phyloP scores from a whole-genome alignment of 2,329 filamentous ascomycete species.

The Sphaerostilbella broomeana region DNA sequence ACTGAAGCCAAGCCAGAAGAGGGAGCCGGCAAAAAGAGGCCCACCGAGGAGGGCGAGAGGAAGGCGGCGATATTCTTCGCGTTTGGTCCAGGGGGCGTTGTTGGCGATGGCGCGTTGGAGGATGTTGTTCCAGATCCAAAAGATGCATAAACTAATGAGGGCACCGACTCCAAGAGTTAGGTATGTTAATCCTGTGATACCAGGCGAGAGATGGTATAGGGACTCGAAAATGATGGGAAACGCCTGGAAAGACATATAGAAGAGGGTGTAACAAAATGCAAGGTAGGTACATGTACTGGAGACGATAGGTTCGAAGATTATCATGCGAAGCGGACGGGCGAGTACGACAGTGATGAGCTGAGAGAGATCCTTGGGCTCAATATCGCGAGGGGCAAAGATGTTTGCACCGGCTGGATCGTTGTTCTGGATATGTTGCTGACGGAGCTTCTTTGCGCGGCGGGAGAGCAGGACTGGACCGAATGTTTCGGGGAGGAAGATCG shows the following conservation, averaged over 20 bases:
- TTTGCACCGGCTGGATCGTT: conserved; percentile 21
- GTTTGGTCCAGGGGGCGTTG: conserved; percentile 49
- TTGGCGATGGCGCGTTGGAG: conserved; percentile 45
- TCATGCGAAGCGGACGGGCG: conserved; percentile 66
- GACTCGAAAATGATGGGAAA: conserved; percentile 63
- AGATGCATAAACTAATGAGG: conserved; percentile 51
- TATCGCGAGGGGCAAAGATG: conserved; percentile 55
- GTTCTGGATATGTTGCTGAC: conserved; percentile 45
- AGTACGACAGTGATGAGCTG: conserved; percentile 64
- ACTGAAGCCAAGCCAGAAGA: conserved; percentile 59
- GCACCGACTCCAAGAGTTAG: conserved; percentile 62
- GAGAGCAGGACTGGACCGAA: conserved; percentile 53
- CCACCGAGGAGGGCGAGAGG: conserved; percentile 67
- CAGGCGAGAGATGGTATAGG: conserved; percentile 57
- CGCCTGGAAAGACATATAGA: conserved; percentile 69
- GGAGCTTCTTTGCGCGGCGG: conserved; percentile 49
- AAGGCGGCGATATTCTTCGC: conserved; percentile 62
- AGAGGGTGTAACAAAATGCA: conserved; percentile 60
- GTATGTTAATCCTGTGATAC: conserved; percentile 61
- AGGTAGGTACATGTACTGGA: conserved; percentile 63
- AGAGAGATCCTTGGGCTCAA: conserved; percentile 50
- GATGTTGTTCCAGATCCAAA: conserved; percentile 58
- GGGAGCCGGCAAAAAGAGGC: conserved; percentile 49
- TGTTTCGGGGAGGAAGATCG: conserved; percentile 60
- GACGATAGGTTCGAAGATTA: conserved; percentile 65